Evolutionary conservation across 495 filamentous ascomycete genomes (phyloP).

Genomic region (Penicillium goetzii): DNA sequence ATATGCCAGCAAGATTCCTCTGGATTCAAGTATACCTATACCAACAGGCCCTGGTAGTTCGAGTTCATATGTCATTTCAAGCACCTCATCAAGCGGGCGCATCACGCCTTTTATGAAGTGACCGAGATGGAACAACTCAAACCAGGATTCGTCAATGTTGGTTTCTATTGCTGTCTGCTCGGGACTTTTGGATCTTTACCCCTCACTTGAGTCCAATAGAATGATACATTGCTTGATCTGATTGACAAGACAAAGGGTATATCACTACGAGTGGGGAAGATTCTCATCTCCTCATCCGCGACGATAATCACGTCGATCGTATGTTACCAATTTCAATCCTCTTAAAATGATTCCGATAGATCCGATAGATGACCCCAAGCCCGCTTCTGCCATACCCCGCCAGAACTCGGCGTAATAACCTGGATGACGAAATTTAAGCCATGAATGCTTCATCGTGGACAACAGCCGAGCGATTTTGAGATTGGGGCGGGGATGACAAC

Average conservation of each 20-base stretch:
- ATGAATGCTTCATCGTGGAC: conserved; percentile 14
- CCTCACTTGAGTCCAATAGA: conserved; percentile 14
- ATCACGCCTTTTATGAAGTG: conserved; percentile 22
- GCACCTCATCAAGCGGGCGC: conserved; percentile 37
- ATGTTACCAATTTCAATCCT: conserved; percentile 9
- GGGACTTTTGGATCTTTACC: background rate
- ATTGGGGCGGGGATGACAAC: background rate
- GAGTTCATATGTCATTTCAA: conserved; percentile 29
- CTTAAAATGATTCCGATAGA: conserved; percentile 10
- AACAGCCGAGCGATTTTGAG: conserved; percentile 2
- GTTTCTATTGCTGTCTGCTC: background rate
- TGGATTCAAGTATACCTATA: background rate
- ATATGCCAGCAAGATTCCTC: background rate
- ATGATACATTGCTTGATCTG: background rate
- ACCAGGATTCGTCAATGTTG: background rate
- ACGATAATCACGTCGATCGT: conserved; percentile 15
- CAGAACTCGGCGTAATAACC: background rate
- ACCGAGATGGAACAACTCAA: background rate
- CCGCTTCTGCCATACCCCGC: background rate
- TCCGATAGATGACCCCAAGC: conserved; percentile 4
- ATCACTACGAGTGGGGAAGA: conserved; percentile 7
- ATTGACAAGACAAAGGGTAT: background rate
- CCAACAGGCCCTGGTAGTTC: background rate
- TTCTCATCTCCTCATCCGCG: conserved; percentile 19
- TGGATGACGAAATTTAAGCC: conserved; percentile 23